Percentiles rank a stretch among this genome's conserved stretches.
Conservation (phyloP, 768 basidiomycete species). For the Leccinum longicurvipes region DNA sequence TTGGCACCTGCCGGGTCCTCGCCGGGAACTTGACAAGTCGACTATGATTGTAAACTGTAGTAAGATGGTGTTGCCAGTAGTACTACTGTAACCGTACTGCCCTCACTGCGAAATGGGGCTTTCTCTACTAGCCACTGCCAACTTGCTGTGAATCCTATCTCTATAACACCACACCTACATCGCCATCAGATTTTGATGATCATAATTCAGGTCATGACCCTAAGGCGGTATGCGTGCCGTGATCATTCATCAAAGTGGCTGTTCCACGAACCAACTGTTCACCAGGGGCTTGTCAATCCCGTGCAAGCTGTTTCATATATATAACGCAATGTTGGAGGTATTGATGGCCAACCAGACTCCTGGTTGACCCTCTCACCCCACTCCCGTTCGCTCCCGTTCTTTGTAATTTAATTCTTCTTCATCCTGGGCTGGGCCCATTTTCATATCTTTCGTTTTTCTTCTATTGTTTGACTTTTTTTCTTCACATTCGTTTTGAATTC, state of each 20-base stretch:
- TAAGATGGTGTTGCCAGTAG: too few relatives aligned
- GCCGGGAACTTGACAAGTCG: too few relatives aligned
- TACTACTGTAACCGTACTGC: too few relatives aligned
- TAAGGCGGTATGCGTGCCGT: neutral
- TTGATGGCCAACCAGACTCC: neutral
- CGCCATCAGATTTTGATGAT: neutral
- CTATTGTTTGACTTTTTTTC: neutral
- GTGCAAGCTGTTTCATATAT: slow-evolving; percentile 11
- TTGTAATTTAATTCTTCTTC: too few relatives aligned
- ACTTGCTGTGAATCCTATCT: too few relatives aligned
- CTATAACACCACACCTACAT: neutral
- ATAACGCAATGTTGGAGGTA: slow-evolving; percentile 1
- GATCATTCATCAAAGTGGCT: neutral
- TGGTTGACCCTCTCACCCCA: slow-evolving; percentile 11
- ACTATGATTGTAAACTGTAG: too few relatives aligned
- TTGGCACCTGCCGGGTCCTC: too few relatives aligned
- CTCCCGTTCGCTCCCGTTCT: neutral
- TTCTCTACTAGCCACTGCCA: neutral
- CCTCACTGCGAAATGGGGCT: too few relatives aligned
- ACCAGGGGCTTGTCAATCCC: neutral
- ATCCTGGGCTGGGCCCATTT: slow-evolving; percentile 18
- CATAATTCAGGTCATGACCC: too few relatives aligned
- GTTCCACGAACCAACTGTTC: neutral
- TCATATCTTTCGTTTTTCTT: neutral
- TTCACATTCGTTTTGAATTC: slow-evolving; percentile 4